Evolutionary conservation across 257 asterid genomes (phyloP).

Genomic region (Solanum arcanum): DNA sequence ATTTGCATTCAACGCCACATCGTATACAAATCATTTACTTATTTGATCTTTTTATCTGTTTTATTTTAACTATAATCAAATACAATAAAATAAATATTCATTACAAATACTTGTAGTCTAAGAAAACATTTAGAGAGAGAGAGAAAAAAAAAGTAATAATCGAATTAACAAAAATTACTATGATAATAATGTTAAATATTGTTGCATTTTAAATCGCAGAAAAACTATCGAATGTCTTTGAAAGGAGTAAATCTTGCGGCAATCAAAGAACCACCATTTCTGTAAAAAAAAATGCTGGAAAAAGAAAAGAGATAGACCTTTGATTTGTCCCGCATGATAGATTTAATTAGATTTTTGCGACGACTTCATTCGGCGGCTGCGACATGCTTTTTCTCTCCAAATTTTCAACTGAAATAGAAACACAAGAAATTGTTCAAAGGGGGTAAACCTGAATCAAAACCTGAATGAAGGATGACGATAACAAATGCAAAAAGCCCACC

Average conservation of each 20-base stretch:
- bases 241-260: neutral
- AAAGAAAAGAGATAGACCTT: neutral
- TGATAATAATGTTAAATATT: too few relatives aligned
- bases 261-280: neutral
- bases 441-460: neutral
- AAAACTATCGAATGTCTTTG: too few relatives aligned
- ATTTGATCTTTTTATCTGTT: too few relatives aligned
- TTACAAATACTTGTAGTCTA: neutral
- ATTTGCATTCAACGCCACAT: neutral
- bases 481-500: neutral
- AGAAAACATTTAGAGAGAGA: neutral
- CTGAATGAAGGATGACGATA: neutral
- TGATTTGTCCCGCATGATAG: neutral
- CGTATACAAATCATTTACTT: neutral
- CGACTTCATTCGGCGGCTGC: neutral
- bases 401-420: neutral
- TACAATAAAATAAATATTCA: too few relatives aligned
- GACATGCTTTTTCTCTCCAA: neutral
- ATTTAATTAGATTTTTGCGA: too few relatives aligned
- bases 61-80: too few relatives aligned
- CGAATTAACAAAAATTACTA: too few relatives aligned
- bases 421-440: neutral
- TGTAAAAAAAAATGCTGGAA: too few relatives aligned
- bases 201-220: neutral
- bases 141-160: too few relatives aligned